Conservation (phyloP, 495 filamentous ascomycete genomes). For the Cercophora scortea region DNA sequence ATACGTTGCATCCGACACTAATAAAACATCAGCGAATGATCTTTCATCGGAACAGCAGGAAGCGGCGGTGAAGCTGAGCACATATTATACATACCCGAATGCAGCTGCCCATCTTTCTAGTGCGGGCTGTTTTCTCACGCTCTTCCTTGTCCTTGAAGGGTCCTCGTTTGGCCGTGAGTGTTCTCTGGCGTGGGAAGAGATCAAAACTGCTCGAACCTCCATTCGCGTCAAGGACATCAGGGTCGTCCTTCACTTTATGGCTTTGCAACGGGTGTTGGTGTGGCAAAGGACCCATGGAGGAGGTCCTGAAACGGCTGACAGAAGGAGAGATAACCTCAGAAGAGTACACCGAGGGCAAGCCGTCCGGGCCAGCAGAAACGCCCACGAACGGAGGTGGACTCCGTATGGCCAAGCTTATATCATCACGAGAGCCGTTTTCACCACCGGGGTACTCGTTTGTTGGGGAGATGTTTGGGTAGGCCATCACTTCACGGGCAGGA, state of each 20-base stretch:
- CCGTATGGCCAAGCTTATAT: constrained; percentile 5
- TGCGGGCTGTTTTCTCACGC: constrained; percentile 40
- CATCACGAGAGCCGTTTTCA: neutral
- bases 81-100: constrained; percentile 17
- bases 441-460: constrained; percentile 19
- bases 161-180: constrained; percentile 32
- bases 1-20: constrained; percentile 47
- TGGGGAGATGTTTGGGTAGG: constrained; percentile 30
- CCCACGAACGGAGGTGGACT: constrained; percentile 2
- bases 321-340: constrained; percentile 4
- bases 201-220: constrained; percentile 6
- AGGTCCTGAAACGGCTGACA: constrained; percentile 4
- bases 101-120: constrained; percentile 43
- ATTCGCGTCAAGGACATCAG: constrained; percentile 6
- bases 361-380: neutral
- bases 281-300: neutral
- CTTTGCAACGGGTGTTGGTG: constrained; percentile 4
- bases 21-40: too few relatives aligned
- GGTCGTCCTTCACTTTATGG: constrained; percentile 7
- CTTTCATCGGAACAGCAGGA: too few relatives aligned
- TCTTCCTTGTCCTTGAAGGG: constrained; percentile 40
- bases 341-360: constrained; percentile 3
- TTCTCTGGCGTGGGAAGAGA: constrained; percentile 11
- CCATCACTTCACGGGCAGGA: constrained; percentile 34
- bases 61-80: too few relatives aligned